Conservation (phyloP, 495 filamentous ascomycete genomes). For the Talaromyces thailandensis region DNA sequence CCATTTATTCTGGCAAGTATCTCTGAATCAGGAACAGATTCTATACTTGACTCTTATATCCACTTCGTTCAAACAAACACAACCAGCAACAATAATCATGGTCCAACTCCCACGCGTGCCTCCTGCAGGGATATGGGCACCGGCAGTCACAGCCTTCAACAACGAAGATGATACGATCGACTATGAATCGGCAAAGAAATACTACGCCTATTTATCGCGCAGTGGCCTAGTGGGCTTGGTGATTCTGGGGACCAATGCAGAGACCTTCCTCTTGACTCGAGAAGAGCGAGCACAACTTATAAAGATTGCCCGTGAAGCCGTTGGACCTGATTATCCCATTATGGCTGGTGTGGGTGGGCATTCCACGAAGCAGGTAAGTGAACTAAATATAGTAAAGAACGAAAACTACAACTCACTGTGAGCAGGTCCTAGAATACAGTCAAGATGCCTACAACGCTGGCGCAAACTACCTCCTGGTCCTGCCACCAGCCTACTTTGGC, state of each 20-base stretch:
- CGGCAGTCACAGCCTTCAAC: conserved; percentile 43
- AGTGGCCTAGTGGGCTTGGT: conserved; percentile 50
- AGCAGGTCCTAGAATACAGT: conserved; percentile 42
- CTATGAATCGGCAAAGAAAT: conserved; percentile 36
- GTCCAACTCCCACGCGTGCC: neutral
- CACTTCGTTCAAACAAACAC: neutral
- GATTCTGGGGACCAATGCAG: conserved; percentile 57
- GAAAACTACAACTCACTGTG: too few relatives aligned
- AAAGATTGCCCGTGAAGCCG: conserved; percentile 39
- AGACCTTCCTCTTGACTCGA: conserved; percentile 55
- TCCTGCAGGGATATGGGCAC: conserved; percentile 26
- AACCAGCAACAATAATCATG: neutral
- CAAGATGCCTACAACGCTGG: conserved; percentile 47
- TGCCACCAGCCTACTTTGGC: conserved; percentile 59
- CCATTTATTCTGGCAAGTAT: too few relatives aligned
- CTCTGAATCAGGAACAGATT: neutral
- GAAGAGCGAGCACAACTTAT: conserved; percentile 48
- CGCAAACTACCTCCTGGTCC: conserved; percentile 50
- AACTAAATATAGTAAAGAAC: too few relatives aligned
- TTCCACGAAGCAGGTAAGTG: conserved; percentile 44
- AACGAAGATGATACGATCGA: conserved; percentile 42
- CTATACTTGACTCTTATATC: neutral
- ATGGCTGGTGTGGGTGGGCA: conserved; percentile 59
- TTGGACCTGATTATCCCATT: conserved; percentile 42
- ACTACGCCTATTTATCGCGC: conserved; percentile 46